Base-by-base conservation (phyloP, 352 stramenopile genomes). In the Pseudoperonospora humuli region DNA sequence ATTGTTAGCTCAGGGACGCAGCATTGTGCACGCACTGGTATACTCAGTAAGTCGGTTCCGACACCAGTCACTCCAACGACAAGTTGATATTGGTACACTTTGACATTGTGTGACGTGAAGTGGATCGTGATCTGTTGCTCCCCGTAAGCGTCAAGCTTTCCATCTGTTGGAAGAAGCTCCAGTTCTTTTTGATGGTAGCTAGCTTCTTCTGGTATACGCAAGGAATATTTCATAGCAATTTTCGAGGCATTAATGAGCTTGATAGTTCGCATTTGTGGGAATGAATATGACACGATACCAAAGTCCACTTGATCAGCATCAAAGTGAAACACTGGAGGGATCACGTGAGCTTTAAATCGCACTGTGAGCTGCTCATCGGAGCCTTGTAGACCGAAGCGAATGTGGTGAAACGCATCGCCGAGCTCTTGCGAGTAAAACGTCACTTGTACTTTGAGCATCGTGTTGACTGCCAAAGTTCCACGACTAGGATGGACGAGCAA, bases 251-350 rank as follows among this genome's bases (percentile, higher is more conserved):
- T n/a, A n/a, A n/a, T n/a, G n/a, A n/a, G n/a, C n/a, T n/a, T n/a
- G n/a, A n/a, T n/a, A n/a, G n/a, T n/a, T n/a, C n/a, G n/a, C n/a
- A n/a, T n/a, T n/a, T n/a, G n/a, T n/a, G n/a, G n/a, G n/a, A n/a
- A n/a, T n/a, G n/a, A n/a, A n/a, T n/a, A n/a, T n/a, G n/a, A n/a
- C n/a, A n/a, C n/a, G n/a, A n/a, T 81, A 19, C 91, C 93, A 56
- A 97, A 98, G 43, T 97, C 86, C 21, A 98, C 57, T 29, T 72
- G 69, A 19, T 96, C 81, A 5, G 74, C 52, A 43, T 98, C 78
- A 27, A 97, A 96, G 33, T 93, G 76, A 38, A 98, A 96, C 7
- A 95, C 95, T 7, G 93, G 93, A 5, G 86, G 89, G 26, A 98
- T 91, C 24, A 97, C 86, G 10, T 67, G 67, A 18, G 90, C 90